Conservation (phyloP, 2,329 filamentous ascomycete species). For the Immersiporthe knoxdaviesiana region DNA sequence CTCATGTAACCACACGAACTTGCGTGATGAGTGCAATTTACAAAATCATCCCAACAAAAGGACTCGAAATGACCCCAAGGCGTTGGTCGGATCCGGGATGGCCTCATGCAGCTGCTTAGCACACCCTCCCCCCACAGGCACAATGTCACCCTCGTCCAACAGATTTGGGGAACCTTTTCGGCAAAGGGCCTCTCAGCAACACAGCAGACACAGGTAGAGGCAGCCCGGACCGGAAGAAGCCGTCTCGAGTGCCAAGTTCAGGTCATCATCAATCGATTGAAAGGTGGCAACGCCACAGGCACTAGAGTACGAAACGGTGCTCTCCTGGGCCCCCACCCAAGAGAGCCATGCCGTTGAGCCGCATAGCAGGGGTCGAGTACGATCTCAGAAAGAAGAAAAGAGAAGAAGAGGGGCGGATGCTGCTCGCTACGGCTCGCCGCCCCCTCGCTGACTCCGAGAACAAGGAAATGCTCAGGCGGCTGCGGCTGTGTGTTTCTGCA, state of each 20-base stretch:
- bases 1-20: background rate
- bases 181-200: background rate
- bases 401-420: background rate
- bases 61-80: background rate
- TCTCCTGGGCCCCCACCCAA: background rate
- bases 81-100: background rate
- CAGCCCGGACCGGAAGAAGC: background rate
- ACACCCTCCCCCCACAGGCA: background rate
- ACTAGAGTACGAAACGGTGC: background rate
- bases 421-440: background rate
- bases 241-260: background rate
- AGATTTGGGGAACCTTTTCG: background rate
- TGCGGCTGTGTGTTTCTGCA: background rate
- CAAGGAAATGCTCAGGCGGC: background rate
- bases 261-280: background rate
- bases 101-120: background rate
- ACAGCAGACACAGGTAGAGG: background rate
- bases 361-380: conserved; percentile 1
- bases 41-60: background rate
- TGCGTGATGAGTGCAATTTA: background rate
- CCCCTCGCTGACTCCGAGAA: background rate
- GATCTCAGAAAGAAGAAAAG: too few species aligned
- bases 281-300: background rate
- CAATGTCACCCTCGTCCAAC: background rate
- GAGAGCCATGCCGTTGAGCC: background rate